These are phyloP conservation scores for Dovyalis caffra DNA, from an alignment of 345 rosid genomes.

Conservation along the genomic window DNA sequence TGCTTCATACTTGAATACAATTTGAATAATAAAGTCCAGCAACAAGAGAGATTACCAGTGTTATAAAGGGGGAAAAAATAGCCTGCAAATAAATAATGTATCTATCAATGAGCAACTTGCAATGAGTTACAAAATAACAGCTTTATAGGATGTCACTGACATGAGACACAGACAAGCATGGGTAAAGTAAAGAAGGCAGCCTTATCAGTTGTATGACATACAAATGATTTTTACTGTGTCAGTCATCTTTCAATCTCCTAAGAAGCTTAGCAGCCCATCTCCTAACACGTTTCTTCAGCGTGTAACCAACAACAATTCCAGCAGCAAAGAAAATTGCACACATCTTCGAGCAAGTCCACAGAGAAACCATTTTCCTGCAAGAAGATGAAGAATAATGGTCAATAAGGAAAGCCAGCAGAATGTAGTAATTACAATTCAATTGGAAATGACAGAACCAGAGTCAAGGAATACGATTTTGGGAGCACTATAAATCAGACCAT, in stretches of 20 bases:
- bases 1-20: background rate
- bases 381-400: background rate
- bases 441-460: background rate
- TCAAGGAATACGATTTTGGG: background rate
- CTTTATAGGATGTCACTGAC: background rate
- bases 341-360: slow-evolving; percentile 76
- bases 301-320: slow-evolving; percentile 73
- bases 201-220: background rate
- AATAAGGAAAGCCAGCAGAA: background rate
- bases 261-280: slow-evolving; percentile 74
- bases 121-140: no score
- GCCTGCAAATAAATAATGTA: background rate
- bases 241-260: slow-evolving; percentile 63
- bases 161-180: background rate
- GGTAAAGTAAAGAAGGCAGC: background rate
- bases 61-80: background rate
- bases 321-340: slow-evolving; percentile 73
- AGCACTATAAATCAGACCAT: background rate
- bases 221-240: slow-evolving; percentile 9
- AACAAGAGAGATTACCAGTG: background rate
- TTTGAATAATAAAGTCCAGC: background rate
- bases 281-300: slow-evolving; percentile 65
- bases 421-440: background rate
- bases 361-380: slow-evolving; percentile 56
- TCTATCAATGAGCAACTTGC: background rate